Conservation (phyloP, 2,329 filamentous ascomycete species). For the Alternaria arborescens region DNA sequence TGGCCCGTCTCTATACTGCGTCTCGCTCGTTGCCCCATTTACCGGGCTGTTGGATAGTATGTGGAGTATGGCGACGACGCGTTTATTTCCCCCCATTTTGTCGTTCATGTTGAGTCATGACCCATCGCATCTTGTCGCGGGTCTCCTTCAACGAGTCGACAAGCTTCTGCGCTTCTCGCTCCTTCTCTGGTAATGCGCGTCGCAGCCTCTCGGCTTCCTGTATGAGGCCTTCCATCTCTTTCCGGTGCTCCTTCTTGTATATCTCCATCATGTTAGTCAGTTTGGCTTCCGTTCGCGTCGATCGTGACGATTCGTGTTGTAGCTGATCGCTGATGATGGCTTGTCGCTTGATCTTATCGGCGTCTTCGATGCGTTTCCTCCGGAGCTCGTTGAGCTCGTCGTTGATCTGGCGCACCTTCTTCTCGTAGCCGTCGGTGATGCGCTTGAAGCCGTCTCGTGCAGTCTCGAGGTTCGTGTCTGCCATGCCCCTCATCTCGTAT, state of each 20-base stretch:
- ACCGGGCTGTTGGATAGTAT: background rate
- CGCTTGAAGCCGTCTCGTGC: conserved; percentile 77
- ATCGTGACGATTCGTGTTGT: conserved; percentile 70
- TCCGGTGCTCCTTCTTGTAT: conserved; percentile 72
- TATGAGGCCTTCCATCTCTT: conserved; percentile 68
- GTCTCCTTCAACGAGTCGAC: conserved; percentile 67
- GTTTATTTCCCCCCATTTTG: conserved; percentile 20
- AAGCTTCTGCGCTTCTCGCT: conserved; percentile 67
- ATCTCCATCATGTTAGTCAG: conserved; percentile 68
- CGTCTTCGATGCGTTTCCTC: conserved; percentile 38
- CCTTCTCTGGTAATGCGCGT: conserved; percentile 61
- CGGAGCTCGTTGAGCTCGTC: conserved; percentile 46
- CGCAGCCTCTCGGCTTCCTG: conserved; percentile 65
- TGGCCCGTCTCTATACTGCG: background rate
- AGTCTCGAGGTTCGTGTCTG: conserved; percentile 69
- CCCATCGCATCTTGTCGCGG: conserved; percentile 76
- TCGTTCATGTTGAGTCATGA: conserved; percentile 57
- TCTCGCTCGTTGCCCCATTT: conserved; percentile 6
- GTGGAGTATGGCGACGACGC: background rate
- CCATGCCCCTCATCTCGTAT: conserved; percentile 57
- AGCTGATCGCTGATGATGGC: conserved; percentile 77
- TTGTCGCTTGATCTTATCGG: conserved; percentile 59
- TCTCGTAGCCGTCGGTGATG: conserved; percentile 62
- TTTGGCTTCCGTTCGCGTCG: conserved; percentile 68
- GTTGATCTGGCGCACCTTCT: conserved; percentile 63